phyloP scores from a whole-genome alignment of 305 asterid genomes.

The Andrographis paniculata region DNA sequence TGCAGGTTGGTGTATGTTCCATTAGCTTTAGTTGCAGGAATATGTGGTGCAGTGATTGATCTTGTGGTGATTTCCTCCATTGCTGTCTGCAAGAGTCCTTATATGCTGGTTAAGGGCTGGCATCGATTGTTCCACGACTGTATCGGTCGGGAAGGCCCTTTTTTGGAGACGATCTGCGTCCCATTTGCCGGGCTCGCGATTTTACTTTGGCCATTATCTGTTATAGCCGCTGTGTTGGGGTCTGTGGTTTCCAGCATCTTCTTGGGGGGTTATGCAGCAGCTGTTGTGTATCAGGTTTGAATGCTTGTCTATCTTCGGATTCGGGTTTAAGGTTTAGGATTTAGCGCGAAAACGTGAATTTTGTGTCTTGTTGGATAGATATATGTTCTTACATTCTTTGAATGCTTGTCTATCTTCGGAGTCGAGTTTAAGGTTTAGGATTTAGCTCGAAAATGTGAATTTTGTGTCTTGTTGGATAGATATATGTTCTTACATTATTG shows the following conservation, averaged over 20 bases:
- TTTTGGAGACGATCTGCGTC: constrained; percentile 90
- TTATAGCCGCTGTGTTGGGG: constrained; percentile 72
- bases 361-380: no score
- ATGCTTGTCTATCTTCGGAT: background rate
- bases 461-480: no score
- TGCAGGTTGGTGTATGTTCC: constrained; percentile 67
- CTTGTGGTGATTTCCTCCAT: constrained; percentile 46
- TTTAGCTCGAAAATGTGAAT: no score
- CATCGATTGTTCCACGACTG: constrained; percentile 87
- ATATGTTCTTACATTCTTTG: no score
- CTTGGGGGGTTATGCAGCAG: constrained; percentile 85
- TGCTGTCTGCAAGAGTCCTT: constrained; percentile 68
- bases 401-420: no score
- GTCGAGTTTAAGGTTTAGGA: no score
- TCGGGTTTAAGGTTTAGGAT: no score
- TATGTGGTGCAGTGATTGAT: constrained; percentile 52
- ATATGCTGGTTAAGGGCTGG: constrained; percentile 93
- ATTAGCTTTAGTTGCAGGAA: constrained; percentile 52
- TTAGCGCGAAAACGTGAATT: no score
- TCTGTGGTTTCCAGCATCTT: constrained; percentile 68
- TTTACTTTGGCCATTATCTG: constrained; percentile 92
- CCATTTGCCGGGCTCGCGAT: constrained; percentile 97
- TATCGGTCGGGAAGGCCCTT: constrained; percentile 96
- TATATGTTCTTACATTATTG: no score
- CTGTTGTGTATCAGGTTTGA: constrained; percentile 70